A percentile compares a stretch with the other conserved stretches of the same genome.
Evolutionary conservation across 257 asterid species (phyloP).

Genomic region (Solanum tarapatanum): DNA sequence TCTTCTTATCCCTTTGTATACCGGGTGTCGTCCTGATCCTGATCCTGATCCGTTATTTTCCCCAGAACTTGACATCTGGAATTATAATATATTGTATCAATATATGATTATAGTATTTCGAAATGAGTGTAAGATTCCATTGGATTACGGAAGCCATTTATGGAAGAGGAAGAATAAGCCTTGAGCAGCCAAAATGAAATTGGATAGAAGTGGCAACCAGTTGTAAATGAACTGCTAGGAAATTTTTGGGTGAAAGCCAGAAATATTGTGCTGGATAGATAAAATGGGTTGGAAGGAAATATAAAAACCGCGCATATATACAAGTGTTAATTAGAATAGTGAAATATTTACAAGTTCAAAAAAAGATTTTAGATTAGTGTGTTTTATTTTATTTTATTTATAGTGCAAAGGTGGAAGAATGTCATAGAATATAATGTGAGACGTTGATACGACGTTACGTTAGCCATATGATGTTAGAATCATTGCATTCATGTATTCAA

Average conservation of each 20-base stretch:
- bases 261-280: constrained; percentile 30
- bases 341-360: neutral
- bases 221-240: constrained; percentile 14
- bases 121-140: constrained; percentile 22
- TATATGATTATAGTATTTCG: neutral
- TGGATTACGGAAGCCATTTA: constrained; percentile 39
- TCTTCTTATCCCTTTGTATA: constrained; percentile 48
- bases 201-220: constrained; percentile 39
- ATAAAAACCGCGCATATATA: neutral
- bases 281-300: constrained; percentile 33
- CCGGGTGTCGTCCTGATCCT: constrained; percentile 31
- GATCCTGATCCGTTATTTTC: neutral
- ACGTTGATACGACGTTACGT: neutral
- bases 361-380: neutral
- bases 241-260: constrained; percentile 44
- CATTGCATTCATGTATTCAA: neutral
- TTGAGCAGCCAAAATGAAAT: constrained; percentile 23
- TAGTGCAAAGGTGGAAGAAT: neutral
- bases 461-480: neutral
- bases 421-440: neutral
- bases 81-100: neutral
- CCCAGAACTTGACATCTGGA: neutral
- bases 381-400: neutral
- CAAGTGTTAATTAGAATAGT: neutral
- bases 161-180: constrained; percentile 2